Evolutionary conservation across 345 rosid species (phyloP).

Genomic region (Citrus australasica): DNA sequence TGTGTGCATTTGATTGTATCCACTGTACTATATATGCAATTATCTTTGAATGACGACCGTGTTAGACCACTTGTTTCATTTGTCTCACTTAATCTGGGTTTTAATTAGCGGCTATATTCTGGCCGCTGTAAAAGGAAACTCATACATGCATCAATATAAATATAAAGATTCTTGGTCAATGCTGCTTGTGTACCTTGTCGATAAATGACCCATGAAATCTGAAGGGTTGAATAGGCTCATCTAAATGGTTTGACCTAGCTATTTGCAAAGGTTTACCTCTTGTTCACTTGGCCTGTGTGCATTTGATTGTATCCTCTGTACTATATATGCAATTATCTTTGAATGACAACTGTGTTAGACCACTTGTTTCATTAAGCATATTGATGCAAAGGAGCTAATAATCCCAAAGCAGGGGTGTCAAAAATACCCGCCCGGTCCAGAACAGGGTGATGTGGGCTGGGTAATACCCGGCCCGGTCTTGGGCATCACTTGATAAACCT

Average conservation of each 20-base stretch:
- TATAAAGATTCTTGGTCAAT: not conserved
- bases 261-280: not conserved
- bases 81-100: too few relatives aligned
- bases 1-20: not conserved
- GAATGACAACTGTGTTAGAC: not conserved
- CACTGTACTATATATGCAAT: too few relatives aligned
- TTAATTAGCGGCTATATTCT: not conserved
- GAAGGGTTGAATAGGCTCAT: too few relatives aligned
- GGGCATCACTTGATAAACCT: too few relatives aligned
- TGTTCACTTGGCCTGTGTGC: not conserved
- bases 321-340: too few relatives aligned
- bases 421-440: too few relatives aligned
- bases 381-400: not conserved
- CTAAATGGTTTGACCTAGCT: not conserved
- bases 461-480: too few relatives aligned
- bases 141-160: not conserved
- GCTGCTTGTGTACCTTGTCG: not conserved
- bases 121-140: not conserved
- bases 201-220: not conserved
- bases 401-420: not conserved
- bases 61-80: not conserved
- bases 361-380: not conserved
- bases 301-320: too few relatives aligned
- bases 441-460: too few relatives aligned
- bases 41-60: too few relatives aligned